Base-by-base conservation (phyloP, 306 rosid species). In the Lathyrus sativus region DNA sequence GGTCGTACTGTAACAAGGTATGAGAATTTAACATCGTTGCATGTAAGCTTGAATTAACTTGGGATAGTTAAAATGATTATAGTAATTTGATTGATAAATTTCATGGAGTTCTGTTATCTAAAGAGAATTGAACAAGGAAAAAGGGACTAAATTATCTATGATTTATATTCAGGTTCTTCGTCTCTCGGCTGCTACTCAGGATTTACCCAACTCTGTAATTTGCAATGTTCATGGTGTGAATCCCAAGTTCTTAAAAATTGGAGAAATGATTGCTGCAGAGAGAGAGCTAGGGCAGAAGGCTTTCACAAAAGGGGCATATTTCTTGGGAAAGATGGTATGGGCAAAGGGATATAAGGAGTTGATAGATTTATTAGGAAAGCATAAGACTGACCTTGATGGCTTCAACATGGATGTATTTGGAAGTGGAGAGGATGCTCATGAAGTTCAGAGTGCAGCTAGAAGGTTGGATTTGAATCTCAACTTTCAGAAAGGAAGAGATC, bases 241-340 rank as follows among this genome's bases (percentile, higher is more conserved):
- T 88, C 96, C 99, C 2, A 93, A 90, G 72, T 93, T 93, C 75
- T 77, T 93, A 79, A 82, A 78, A 84, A 86, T 90, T 70, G 99
- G 97, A 68, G 99, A 90, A 66, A 88, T 81, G 77, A 59, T 93
- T 63, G 91, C 85, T 41, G 82, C 80, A 33, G 95, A 88, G 65
- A 90, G 79, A 85, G 95, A 93, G 81, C 77, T 65, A 44, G 99
- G 97, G 72, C 84, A 88, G 70, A 57, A 84, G 74, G 74, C 89
- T 39, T 93, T 93, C 78, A 85, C 99, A 14, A 85, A 90, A 82
- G 97, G 99, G 31, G 99, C 99, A 61, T 93, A 93, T 84, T 93
- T 90, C 91, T 78, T 93, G 74, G 99, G 99, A 54, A 93, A 93
- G 86, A 90, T 93, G 99, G 97, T 93, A 7, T 93, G 99, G 99